Evolutionary conservation across 306 rosid genomes (phyloP), one percentile per base, ranked within the genome.

Genomic region (Cicer cuneatum): DNA sequence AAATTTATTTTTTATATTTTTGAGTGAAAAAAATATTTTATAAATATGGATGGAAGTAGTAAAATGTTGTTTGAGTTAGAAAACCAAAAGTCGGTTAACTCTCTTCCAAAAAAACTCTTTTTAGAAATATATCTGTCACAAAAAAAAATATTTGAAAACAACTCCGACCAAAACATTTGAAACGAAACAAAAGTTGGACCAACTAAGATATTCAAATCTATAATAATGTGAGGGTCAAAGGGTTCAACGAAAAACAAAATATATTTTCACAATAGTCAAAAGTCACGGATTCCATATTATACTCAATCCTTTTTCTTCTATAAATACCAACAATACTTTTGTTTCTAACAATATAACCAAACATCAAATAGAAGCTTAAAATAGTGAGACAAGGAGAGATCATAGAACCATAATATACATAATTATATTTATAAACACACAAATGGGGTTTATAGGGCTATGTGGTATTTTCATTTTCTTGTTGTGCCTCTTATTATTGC

Each of bases 401-500:
- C 2, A 68, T 8, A 47, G 69, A 45, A 41, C 64, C 10, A 33
- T 38, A 66, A 18, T 57, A 33, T 29, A 29, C 5, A 29, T 3
- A 64, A 24, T 60, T 12, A 69, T 19, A 42, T 7, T 49, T 40
- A 37, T n/a, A 75, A 7, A 40, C 9, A 48, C 1, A 49, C 9
- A 66, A 18, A 81, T 84, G 91, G 87, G 48, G 53, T 24, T 70
- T 68, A 12, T 83, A 47, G 80, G 76, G 73, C 48, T 78, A 16
- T 37, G 11, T 68, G 78, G 48, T 18, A 29, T 43, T 74, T 11
- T 77, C 52, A 35, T 41, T 81, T 78, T 65, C 9, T 10, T 76
- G 21, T 16, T 69, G 45, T 48, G 81, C 58, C 16, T 82, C 72
- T 37, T 57, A 35, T 37, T 57, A 35, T 71, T 84, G 42, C 8